These are phyloP conservation scores for Plasmodium yoelii DNA, from an alignment of 169 alveolate species.

Conservation along the genomic window DNA sequence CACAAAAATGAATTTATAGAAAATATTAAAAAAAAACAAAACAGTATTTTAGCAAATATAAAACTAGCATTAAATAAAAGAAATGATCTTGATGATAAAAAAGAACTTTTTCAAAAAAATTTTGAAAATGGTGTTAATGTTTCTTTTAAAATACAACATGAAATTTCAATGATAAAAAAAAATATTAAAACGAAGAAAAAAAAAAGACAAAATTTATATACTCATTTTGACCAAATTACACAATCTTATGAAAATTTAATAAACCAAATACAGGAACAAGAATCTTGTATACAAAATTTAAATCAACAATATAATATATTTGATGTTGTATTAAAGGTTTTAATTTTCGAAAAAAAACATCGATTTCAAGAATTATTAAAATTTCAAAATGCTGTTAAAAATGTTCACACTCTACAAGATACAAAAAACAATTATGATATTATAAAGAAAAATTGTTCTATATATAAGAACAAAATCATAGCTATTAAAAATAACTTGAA, in stretches of 20 bases:
- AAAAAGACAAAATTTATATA: slow-evolving; percentile 17
- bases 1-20: slow-evolving; percentile 41
- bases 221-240: slow-evolving; percentile 23
- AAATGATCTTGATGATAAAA: slow-evolving; percentile 69
- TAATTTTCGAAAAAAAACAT: slow-evolving; percentile 58
- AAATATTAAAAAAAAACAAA: slow-evolving; percentile 69
- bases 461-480: slow-evolving; percentile 29
- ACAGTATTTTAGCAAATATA: slow-evolving; percentile 44
- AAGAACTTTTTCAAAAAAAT: slow-evolving; percentile 68
- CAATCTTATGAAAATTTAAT: slow-evolving; percentile 26
- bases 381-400: slow-evolving; percentile 73
- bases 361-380: slow-evolving; percentile 70
- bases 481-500: slow-evolving; percentile 27
- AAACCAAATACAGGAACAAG: slow-evolving; percentile 12
- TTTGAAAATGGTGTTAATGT: slow-evolving; percentile 66
- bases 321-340: slow-evolving; percentile 32
- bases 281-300: not conserved
- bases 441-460: slow-evolving; percentile 37
- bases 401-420: slow-evolving; percentile 1
- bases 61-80: slow-evolving; percentile 71
- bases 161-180: slow-evolving; percentile 66
- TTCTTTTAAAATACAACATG: slow-evolving; percentile 69
- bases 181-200: slow-evolving; percentile 18
- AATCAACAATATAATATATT: slow-evolving; percentile 20
- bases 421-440: slow-evolving; percentile 27